phyloP scores from a whole-genome alignment of 2,329 filamentous ascomycete species.

The Diaporthe caulivora region DNA sequence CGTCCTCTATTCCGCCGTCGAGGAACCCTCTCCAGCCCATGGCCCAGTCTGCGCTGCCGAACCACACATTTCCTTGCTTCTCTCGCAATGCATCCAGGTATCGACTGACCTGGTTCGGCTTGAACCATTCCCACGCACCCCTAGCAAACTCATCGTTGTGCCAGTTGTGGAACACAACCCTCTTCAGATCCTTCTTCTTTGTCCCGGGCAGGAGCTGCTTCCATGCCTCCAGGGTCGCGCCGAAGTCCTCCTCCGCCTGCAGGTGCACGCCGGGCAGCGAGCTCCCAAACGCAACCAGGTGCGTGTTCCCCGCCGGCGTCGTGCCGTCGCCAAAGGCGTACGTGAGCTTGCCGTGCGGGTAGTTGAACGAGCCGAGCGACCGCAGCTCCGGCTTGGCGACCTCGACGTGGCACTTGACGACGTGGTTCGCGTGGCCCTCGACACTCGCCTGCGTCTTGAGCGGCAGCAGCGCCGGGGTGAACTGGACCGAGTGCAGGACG shows the following conservation, averaged over 20 bases:
- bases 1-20: constrained; percentile 37
- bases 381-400: constrained; percentile 54
- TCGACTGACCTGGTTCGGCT: constrained; percentile 33
- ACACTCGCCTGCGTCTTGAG: constrained; percentile 52
- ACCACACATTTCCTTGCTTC: constrained; percentile 34
- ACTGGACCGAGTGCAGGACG: constrained; percentile 54
- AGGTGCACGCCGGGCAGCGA: constrained; percentile 53
- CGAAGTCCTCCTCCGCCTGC: constrained; percentile 56
- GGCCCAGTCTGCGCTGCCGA: constrained; percentile 38
- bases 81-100: constrained; percentile 32
- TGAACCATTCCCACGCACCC: constrained; percentile 38
- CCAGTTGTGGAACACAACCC: constrained; percentile 37
- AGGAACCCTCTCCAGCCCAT: constrained; percentile 38
- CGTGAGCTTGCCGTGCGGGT: constrained; percentile 56
- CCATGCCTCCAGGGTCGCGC: constrained; percentile 39
- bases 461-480: constrained; percentile 53
- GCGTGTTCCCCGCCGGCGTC: constrained; percentile 59
- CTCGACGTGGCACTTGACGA: constrained; percentile 60
- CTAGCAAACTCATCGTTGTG: constrained; percentile 36
- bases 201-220: constrained; percentile 21
- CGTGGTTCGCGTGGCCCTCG: constrained; percentile 59
- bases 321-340: constrained; percentile 60
- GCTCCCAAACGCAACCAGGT: constrained; percentile 60
- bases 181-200: constrained; percentile 46
- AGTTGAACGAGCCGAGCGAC: constrained; percentile 56